Conservation (phyloP, 768 basidiomycete genomes). For the Leccinum rimulosum region DNA sequence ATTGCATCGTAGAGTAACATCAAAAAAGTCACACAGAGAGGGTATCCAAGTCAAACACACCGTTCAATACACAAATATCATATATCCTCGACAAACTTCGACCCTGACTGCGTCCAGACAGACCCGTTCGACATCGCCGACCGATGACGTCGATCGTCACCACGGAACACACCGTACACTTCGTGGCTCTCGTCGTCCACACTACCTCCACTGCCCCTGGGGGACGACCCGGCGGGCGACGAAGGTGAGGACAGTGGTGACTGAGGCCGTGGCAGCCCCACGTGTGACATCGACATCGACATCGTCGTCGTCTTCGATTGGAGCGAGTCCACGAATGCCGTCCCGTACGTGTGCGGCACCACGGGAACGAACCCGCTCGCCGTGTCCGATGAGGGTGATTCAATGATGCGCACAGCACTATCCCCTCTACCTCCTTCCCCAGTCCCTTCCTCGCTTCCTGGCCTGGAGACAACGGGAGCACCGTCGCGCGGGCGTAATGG, state of each 20-base stretch:
- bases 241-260: conserved; percentile 29
- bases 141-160: conserved; percentile 17
- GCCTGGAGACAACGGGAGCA: background rate
- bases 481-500: background rate
- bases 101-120: conserved; percentile 44
- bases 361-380: conserved; percentile 9
- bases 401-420: conserved; percentile 12
- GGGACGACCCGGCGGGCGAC: conserved; percentile 7
- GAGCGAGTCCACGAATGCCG: conserved; percentile 21
- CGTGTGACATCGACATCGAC: conserved; percentile 1
- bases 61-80: conserved; percentile 2
- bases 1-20: background rate
- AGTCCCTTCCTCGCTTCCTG: background rate
- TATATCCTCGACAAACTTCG: conserved; percentile 46
- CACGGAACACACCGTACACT: background rate
- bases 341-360: conserved; percentile 5
- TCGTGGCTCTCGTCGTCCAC: conserved; percentile 12
- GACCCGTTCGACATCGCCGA: conserved; percentile 27
- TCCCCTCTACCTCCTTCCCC: background rate
- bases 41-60: background rate
- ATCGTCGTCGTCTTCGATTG: conserved; percentile 10
- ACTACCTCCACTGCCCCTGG: conserved; percentile 22
- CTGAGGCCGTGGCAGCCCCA: conserved; percentile 21
- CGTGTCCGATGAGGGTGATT: conserved; percentile 29
- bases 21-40: background rate